Base-by-base conservation (phyloP, 371 early-diverging fungal species). In the Lichtheimia ornata region DNA sequence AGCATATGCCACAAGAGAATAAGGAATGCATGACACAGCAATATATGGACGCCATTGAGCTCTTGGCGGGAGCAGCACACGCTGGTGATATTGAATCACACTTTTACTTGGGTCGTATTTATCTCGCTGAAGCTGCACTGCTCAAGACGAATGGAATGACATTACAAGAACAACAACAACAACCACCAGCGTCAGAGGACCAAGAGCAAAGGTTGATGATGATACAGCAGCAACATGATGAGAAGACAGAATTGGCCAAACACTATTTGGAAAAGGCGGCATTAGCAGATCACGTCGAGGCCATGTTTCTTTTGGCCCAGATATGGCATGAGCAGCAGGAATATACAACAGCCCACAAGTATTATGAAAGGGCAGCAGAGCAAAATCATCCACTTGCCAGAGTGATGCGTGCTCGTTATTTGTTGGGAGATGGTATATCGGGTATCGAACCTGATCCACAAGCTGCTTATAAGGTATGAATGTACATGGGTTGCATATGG, bases 261-360 rank as follows among this genome's bases (percentile, higher is more conserved):
- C 59, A 59, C 30, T 78, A 67, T 18, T 74, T 74, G 59, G 75
- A 80, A 66, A 68, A 60, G 9, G 82, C 82, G 11, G 72, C 82
- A 2, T 30, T 30, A 3, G 18, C 72, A 13, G 78, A 74, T 14
- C 67, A 73, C 52, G 57, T 77, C 22, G 69, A 79, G 56, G 75
- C 76, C 12, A 77, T 76, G 53, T 73, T 77, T 7, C 63, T 75
- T 17, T 71, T 74, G 15, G 82, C 72, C 9, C 67, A 76, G 59
- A 56, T 74, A 14, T 82, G 77, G 77, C 73, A 80, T 65, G 69
- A 73, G 24, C 75, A 75, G 53, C 64, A 77, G 49, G 75, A 80
- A 49, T 80, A 76, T 56, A 72, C 77, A 13, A 75, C 75, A n/a
- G 80, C 80, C 13, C 56, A 74, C 4, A 75, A 73, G 17, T 69